Evolutionary conservation across 2,329 filamentous ascomycete species (phyloP), one percentile per base, ranked within the genome.

Genomic region (Cladosporium sp.): DNA sequence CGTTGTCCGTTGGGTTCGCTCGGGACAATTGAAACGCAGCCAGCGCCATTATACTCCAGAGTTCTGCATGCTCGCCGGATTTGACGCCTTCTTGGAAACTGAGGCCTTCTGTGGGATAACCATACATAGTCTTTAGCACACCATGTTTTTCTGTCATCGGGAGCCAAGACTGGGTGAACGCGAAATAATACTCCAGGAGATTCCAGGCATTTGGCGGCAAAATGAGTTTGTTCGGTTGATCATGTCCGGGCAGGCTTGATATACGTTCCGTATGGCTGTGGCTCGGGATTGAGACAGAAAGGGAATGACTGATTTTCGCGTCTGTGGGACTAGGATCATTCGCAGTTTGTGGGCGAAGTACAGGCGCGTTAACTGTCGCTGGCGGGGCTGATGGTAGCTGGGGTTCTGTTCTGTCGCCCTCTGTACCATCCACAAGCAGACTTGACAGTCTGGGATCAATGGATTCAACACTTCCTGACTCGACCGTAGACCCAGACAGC

Each of bases 161-260:
- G 20, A 91, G 75, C 87, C 87, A 91, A 47, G 79, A 82, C 63
- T 90, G 85, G 0, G 84, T 88, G 58, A 88, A 88, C 1, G 85
- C 80, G 53, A 88, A 86, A 63, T 89, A 90, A 4, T 86, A 76
- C 57, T 89, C 84, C 36, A 90, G 70, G 3, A 90, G 73, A 2
- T 77, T 73, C 71, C 75, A 83, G 62, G 76, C 80, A 60, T 80
- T 77, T 13, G 66, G 61, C 13, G 77, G 82, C 0, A 86, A 68
- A 36, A 64, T 41, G 3, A 58, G 43, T 13, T 48, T 48, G 3
- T 18, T 22, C 5, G 45, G 19, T n/a, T 12, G 37, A 7, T 40
- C 45, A 13, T 32, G 12, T 4, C 20, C 22, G 18, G 36, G 6
- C 4, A 17, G 17, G 11, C 13, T 48, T 22, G 17, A 27, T 6